Evolutionary conservation across 345 rosid genomes (phyloP).

Genomic region (Anacardium occidentale): DNA sequence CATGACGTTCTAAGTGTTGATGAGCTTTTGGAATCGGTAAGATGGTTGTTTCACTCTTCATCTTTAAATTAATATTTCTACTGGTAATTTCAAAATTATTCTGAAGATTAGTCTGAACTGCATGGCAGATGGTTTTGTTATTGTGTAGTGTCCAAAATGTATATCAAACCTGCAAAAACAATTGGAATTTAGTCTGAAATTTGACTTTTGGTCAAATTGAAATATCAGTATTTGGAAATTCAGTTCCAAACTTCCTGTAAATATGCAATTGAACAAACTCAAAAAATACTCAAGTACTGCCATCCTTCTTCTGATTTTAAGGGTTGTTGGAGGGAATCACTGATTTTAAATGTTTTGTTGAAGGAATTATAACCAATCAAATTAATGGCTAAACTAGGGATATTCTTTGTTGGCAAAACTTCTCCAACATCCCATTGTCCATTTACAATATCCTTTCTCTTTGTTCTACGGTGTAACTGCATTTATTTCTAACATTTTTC

Average conservation of each 20-base stretch:
- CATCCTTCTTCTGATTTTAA: background rate
- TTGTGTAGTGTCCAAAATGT: no score
- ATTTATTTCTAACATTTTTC: background rate
- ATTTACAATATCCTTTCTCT: background rate
- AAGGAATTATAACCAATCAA: background rate
- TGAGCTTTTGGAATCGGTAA: conserved; percentile 86
- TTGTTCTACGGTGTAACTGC: background rate
- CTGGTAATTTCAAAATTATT: background rate
- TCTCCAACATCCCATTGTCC: background rate
- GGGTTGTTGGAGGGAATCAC: background rate
- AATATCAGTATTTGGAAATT: background rate
- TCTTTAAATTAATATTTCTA: background rate
- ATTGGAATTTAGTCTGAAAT: background rate
- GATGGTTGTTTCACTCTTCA: background rate
- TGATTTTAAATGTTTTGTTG: background rate
- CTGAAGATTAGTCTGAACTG: background rate
- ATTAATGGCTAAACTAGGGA: background rate
- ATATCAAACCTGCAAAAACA: no score
- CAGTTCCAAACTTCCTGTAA: background rate
- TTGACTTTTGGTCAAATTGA: background rate
- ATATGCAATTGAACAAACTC: background rate
- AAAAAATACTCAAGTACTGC: background rate
- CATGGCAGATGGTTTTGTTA: background rate
- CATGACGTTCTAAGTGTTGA: conserved; percentile 66
- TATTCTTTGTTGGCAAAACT: background rate